Base-by-base conservation (phyloP, 768 basidiomycete genomes). In the Hygrophoropsis aurantiaca region DNA sequence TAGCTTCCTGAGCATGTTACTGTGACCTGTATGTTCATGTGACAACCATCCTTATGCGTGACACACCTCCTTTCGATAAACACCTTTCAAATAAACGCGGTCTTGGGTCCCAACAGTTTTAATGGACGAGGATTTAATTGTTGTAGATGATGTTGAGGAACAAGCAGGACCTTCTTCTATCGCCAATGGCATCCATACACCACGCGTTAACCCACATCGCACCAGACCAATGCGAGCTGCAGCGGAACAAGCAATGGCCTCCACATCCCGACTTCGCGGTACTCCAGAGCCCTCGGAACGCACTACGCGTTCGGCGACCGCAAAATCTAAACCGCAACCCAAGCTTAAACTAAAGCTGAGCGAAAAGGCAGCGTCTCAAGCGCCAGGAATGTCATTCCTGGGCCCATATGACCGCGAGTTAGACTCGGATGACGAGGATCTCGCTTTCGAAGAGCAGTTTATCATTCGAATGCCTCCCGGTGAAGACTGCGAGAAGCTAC, bases 371-470 rank as follows among this genome's bases (percentile, higher is more conserved):
- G 87, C 83, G 6, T 81, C 84, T 25, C 85, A 86, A 58, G 86
- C 87, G 24, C 87, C 85, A 42, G 91, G 90, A 49, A 87, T 82
- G 81, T 89, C 86, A 25, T 94, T 94, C 64, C 70, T 94, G 46
- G 95, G 95, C 6, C 78, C 85, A 11, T 97, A 94, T 65, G 94
- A 97, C 70, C 75, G 94, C 35, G 95, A 97, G 62, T 72, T 97
- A 43, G 95, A 98, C 65, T 94, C 90, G 41, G 92, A 97, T 58
- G 91, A 94, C 38, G 94, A 97, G 48, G 94, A 97, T 47, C 67
- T 98, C 48, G 84, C 85, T 13, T 97, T 98, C 56, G 97, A 99
- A 67, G 97, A 99, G 68, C 94, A 97, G 59, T 98, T 98, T 60
- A 85, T 99, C 45, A 71, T 99, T 25, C 69, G 94, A 23, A 82